Evolutionary conservation across 345 rosid genomes (phyloP), one percentile per base, ranked within the genome.

Genomic region (Erysimum cheiranthoides): DNA sequence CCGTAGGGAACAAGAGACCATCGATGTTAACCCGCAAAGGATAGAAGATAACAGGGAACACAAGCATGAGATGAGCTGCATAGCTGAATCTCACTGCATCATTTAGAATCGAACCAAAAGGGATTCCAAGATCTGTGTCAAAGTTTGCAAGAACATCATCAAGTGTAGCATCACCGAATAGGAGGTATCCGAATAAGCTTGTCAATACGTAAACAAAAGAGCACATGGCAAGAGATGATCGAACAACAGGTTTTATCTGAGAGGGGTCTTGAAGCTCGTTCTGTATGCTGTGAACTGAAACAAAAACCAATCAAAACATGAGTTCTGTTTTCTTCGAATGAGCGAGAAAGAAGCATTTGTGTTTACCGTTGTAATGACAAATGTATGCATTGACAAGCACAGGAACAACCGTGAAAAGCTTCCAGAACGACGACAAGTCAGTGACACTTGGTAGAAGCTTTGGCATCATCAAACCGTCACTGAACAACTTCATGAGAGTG

Each of bases 141-240:
- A 95, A 95, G 89, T 95, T 95, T 63, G 93, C 91, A 54, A 95
- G 96, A 63, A 95, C 96, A 66, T 95, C 99, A 32, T 88, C 97
- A 2, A 84, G 82, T 17, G 97, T 92, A 12, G 65, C 79, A 16
- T 90, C 96, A 13, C 97, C 97, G 12, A 95, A 95, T 40, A 95
- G 87, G 47, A 95, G 97, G 86, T 90, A 88, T 34, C 97, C 97
- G 50, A 95, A 95, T 66, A 92, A 73, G 80, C 99, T 89, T 8
- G 83, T 90, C 88, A 84, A 80, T 39, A 92, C 27, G 73, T 95
- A 95, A 51, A 92, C 93, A 21, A 79, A 58, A 35, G 97, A 88
- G 76, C 97, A 95, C 56, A 95, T 53, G 28, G 72, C 83, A 72
- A 92, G 90, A 17, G 99, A 71, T 13, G 97, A 84, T 76, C 78